These are phyloP conservation scores for Sicyos edulis DNA, from an alignment of 306 rosid genomes.

Conservation along the genomic window DNA sequence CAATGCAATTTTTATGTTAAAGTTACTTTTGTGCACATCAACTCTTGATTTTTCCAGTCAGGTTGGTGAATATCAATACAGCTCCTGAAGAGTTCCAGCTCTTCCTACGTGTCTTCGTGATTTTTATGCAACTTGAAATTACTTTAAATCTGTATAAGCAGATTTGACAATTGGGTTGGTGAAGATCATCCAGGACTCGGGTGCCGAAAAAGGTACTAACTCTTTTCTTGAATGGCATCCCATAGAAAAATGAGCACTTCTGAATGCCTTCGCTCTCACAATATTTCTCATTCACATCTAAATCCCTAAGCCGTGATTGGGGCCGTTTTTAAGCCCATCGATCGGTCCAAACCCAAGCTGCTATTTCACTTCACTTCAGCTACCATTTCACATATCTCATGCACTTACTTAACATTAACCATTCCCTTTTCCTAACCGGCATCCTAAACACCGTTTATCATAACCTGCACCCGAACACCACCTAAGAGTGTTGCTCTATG, in stretches of 20 bases:
- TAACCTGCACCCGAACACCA: no score
- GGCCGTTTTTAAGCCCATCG: no score
- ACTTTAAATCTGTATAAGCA: not conserved
- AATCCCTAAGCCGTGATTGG: not conserved
- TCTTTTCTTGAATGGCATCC: not conserved
- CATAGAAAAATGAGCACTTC: not conserved
- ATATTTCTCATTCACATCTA: not conserved
- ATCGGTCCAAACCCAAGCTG: no score
- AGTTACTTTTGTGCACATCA: not conserved
- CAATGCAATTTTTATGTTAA: not conserved
- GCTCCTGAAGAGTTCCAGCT: not conserved
- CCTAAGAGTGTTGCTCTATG: not conserved
- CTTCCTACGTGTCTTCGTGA: not conserved
- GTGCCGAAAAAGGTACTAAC: not conserved
- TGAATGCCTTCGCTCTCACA: not conserved
- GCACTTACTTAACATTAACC: no score
- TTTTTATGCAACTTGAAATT: not conserved
- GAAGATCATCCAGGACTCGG: not conserved
- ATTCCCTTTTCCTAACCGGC: no score
- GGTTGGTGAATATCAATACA: not conserved
- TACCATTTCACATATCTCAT: no score
- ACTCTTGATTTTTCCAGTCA: not conserved
- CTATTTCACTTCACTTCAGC: no score
- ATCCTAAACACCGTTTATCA: no score
- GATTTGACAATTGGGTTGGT: not conserved